phyloP scores from a whole-genome alignment of 208 protist species.

The Trypanosoma rangeli region DNA sequence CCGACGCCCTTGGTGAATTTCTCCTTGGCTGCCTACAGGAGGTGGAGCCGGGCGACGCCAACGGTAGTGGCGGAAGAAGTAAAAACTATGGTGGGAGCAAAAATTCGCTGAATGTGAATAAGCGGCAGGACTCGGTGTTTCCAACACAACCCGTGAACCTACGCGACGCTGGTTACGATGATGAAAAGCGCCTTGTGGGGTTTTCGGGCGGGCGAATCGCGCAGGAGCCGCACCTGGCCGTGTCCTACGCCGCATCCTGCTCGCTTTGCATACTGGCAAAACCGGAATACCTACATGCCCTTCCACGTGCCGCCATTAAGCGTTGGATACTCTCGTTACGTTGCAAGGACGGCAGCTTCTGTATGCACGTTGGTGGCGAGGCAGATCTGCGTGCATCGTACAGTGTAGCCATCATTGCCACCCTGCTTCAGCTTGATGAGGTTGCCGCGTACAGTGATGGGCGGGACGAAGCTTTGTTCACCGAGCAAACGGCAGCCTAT shows the following conservation, averaged over 20 bases:
- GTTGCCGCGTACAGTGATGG: conserved; percentile 29
- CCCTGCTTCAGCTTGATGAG: conserved; percentile 68
- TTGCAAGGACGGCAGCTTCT: conserved; percentile 71
- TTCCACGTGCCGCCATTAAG: conserved; percentile 81
- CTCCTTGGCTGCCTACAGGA: conserved; percentile 51
- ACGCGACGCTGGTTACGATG: conserved; percentile 6
- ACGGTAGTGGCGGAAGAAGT: no score
- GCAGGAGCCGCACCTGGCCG: conserved; percentile 80
- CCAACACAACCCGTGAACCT: no score
- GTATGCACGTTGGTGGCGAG: conserved; percentile 85
- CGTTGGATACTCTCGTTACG: conserved; percentile 85
- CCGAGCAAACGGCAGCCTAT: conserved; percentile 48
- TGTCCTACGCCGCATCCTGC: conserved; percentile 82
- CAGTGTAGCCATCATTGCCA: conserved; percentile 74
- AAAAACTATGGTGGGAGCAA: neutral
- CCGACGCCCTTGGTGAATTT: conserved; percentile 46
- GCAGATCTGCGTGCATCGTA: conserved; percentile 88
- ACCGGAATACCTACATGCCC: conserved; percentile 27
- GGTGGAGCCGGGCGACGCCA: conserved; percentile 2
- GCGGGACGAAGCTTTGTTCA: conserved; percentile 42
- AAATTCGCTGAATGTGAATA: no score
- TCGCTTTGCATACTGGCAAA: conserved; percentile 67
- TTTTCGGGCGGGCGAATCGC: conserved; percentile 77
- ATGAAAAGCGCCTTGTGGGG: conserved; percentile 37
- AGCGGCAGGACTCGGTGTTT: no score